Conservation (phyloP, 2,329 filamentous ascomycete species). For the Bimuria novae-zelandiae region DNA sequence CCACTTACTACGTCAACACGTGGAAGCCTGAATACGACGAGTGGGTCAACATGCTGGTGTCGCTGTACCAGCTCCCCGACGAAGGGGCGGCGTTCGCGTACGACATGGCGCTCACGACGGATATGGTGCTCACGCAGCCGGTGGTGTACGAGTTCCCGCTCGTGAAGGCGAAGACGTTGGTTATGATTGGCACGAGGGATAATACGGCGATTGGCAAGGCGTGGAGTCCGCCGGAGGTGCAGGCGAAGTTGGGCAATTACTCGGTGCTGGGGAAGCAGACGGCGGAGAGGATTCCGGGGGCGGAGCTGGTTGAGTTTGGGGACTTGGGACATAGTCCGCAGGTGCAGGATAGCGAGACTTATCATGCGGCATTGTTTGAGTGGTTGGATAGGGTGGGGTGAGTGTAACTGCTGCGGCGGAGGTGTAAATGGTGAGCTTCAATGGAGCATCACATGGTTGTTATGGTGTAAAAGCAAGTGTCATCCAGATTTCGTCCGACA, state of each 20-base stretch:
- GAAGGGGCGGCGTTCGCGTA: not conserved
- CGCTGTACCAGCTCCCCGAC: not conserved
- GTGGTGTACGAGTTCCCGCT: not conserved
- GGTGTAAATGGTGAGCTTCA: no score
- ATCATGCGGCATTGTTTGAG: not conserved
- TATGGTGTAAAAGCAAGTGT: no score
- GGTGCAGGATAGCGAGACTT: not conserved
- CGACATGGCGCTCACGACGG: not conserved
- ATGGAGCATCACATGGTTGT: no score
- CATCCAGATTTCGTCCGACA: no score
- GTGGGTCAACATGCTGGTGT: not conserved
- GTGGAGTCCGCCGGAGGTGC: conserved; percentile 1
- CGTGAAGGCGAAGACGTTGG: not conserved
- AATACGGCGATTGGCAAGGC: conserved; percentile 1
- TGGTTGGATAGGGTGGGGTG: not conserved
- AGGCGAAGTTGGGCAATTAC: not conserved
- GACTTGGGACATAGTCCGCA: not conserved
- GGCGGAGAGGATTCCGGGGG: not conserved
- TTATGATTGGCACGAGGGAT: not conserved
- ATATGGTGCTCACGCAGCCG: not conserved
- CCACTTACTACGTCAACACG: not conserved
- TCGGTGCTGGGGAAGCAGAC: not conserved
- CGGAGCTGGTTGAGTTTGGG: not conserved
- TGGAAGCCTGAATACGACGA: not conserved
- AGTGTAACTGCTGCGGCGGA: no score